A percentile compares a stretch with the other conserved stretches of the same genome.
Conservation (phyloP, 371 early-diverging fungal genomes). For the Mortierella sp. region DNA sequence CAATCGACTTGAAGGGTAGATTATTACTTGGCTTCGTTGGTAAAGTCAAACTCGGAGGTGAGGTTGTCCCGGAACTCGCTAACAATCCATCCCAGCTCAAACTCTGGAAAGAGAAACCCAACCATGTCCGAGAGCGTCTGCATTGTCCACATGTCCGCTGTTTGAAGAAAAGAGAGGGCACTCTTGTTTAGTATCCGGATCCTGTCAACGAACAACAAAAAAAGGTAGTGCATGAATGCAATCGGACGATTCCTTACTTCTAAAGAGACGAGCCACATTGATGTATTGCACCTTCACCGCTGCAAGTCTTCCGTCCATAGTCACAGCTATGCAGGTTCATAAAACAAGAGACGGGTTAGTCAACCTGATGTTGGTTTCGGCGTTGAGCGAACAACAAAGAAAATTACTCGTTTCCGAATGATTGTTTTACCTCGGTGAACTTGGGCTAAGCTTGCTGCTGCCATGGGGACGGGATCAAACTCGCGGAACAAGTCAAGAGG, state of each 20-base stretch:
- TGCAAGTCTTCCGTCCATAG: conserved; percentile 58
- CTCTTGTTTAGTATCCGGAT: not conserved
- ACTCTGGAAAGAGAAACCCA: conserved; percentile 84
- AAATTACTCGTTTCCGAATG: not conserved
- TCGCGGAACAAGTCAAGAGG: conserved; percentile 56
- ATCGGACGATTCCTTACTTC: conserved; percentile 20
- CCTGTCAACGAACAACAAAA: not conserved
- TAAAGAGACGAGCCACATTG: conserved; percentile 58
- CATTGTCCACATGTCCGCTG: conserved; percentile 68
- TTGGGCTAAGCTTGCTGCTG: conserved; percentile 65
- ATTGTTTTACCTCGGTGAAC: conserved; percentile 52
- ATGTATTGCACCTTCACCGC: conserved; percentile 67
- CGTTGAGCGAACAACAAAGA: not conserved
- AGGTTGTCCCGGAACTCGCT: conserved; percentile 87
- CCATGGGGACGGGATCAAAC: conserved; percentile 61
- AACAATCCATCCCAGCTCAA: conserved; percentile 93
- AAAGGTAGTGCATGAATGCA: not conserved
- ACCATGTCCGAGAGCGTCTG: conserved; percentile 75
- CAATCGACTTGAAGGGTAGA: not conserved
- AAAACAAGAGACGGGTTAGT: not conserved
- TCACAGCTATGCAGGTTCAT: conserved; percentile 48
- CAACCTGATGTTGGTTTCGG: not conserved
- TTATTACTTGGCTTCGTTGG: conserved; percentile 71
- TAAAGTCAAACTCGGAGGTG: conserved; percentile 92
- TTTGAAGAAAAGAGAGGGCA: conserved; percentile 13